These are phyloP conservation scores for Asterochloris sp. DNA, from an alignment of 139 green algal species.

Conservation along the genomic window DNA sequence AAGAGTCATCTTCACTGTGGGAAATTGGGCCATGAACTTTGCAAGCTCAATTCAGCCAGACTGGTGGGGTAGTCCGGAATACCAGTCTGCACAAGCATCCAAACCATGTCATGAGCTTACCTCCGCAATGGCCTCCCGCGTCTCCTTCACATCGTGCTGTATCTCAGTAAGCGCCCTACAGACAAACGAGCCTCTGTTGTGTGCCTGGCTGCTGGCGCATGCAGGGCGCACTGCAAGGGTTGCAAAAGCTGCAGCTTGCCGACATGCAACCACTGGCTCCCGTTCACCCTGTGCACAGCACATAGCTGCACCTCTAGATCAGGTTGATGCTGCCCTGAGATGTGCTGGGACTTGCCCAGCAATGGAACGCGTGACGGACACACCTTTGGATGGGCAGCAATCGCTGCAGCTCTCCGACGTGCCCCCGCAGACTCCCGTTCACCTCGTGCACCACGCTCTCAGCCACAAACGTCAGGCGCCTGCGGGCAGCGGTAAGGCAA, in stretches of 20 bases:
- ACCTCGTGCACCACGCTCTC: constrained; percentile 47
- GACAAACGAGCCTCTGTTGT: too few relatives aligned
- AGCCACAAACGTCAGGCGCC: constrained; percentile 38
- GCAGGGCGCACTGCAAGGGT: too few relatives aligned
- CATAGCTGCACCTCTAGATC: too few relatives aligned
- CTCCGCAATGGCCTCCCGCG: constrained; percentile 31
- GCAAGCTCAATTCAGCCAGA: constrained; percentile 1
- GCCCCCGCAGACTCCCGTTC: constrained; percentile 22
- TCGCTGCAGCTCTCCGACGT: constrained; percentile 41
- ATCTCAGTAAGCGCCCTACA: constrained; percentile 50
- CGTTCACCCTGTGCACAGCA: too few relatives aligned
- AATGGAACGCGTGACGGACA: background rate
- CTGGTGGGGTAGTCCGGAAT: constrained; percentile 8
- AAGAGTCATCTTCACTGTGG: too few relatives aligned
- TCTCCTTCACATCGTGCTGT: constrained; percentile 50
- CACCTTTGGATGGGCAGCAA: constrained; percentile 49
- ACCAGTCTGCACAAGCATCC: too few relatives aligned
- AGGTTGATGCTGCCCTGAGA: too few relatives aligned
- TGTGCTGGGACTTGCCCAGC: too few relatives aligned
- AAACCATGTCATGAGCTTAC: background rate
- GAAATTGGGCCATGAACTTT: too few relatives aligned
- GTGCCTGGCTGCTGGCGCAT: too few relatives aligned
- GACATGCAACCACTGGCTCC: too few relatives aligned
- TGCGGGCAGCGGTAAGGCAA: background rate
- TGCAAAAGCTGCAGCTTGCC: too few relatives aligned